Conservation (phyloP, 2,329 filamentous ascomycete genomes). For the Lachnellula hyalina region DNA sequence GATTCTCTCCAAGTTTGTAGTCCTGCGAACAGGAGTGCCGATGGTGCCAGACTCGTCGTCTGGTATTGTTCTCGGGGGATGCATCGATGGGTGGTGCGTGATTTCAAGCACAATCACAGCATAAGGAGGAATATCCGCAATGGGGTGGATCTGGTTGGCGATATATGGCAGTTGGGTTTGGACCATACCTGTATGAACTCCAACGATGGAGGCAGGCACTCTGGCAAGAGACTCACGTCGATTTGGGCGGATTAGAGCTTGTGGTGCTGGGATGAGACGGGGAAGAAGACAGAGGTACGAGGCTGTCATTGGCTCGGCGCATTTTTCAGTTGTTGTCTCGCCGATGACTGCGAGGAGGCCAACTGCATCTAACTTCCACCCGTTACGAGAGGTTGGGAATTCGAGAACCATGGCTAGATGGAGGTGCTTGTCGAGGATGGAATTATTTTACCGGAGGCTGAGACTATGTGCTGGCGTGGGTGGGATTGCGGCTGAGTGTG, state of each 20-base stretch:
- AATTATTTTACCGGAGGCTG: too few relatives aligned
- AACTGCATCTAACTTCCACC: constrained; percentile 10
- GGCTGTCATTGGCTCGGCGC: not conserved
- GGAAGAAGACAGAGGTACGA: constrained; percentile 2
- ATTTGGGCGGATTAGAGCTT: not conserved
- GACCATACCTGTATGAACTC: not conserved
- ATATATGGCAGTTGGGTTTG: not conserved
- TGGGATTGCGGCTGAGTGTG: too few relatives aligned
- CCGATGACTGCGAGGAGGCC: constrained; percentile 1
- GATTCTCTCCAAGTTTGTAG: not conserved
- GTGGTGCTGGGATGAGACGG: constrained; percentile 1
- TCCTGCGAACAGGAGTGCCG: not conserved
- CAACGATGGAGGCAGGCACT: not conserved
- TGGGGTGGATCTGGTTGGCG: not conserved
- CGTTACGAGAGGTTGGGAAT: not conserved
- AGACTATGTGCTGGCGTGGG: too few relatives aligned
- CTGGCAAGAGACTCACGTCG: not conserved
- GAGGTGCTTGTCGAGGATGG: not conserved
- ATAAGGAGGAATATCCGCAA: not conserved
- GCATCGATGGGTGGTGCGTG: not conserved
- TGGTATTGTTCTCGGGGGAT: too few relatives aligned
- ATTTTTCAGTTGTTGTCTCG: constrained; percentile 2
- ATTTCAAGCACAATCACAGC: not conserved
- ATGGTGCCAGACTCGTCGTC: not conserved
- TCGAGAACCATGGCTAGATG: not conserved